Evolutionary conservation across 2,329 filamentous ascomycete species (phyloP).

Genomic region (Fusarium decemcellulare): DNA sequence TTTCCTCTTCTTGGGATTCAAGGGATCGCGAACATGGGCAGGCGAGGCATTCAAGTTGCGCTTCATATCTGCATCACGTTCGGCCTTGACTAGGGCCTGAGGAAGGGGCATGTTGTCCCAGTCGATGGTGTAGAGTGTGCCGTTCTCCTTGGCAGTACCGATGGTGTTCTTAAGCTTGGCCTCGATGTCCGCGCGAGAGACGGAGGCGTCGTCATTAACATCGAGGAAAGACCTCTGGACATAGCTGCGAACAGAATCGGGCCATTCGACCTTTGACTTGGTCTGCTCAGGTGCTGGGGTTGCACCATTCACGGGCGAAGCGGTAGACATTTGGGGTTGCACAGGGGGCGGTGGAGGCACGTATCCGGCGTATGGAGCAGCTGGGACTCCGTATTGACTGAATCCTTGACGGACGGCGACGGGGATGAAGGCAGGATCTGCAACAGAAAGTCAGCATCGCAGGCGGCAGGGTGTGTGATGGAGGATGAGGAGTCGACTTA

Average conservation of each 20-base stretch:
- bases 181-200: constrained; percentile 81
- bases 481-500: constrained; percentile 45
- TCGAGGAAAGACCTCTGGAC: constrained; percentile 90
- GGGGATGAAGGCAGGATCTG: constrained; percentile 70
- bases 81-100: constrained; percentile 83
- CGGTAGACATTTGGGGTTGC: constrained; percentile 44
- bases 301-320: constrained; percentile 46
- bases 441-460: constrained; percentile 42
- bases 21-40: constrained; percentile 44
- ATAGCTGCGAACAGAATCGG: constrained; percentile 86
- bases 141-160: constrained; percentile 81
- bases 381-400: constrained; percentile 59
- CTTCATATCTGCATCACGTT: constrained; percentile 69
- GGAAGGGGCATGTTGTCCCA: constrained; percentile 90
- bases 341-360: constrained; percentile 46
- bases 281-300: constrained; percentile 50
- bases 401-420: constrained; percentile 75
- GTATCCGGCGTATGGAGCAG: constrained; percentile 53
- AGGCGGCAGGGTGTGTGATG: background rate
- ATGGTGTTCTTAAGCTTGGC: constrained; percentile 89
- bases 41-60: constrained; percentile 49
- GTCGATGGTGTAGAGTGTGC: constrained; percentile 80
- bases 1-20: constrained; percentile 83
- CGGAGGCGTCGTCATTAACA: constrained; percentile 75
- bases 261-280: constrained; percentile 82